Evolutionary conservation across 179 eudicot species (phyloP), one percentile per base, ranked within the genome.

Genomic region (Carnegiea gigantea): DNA sequence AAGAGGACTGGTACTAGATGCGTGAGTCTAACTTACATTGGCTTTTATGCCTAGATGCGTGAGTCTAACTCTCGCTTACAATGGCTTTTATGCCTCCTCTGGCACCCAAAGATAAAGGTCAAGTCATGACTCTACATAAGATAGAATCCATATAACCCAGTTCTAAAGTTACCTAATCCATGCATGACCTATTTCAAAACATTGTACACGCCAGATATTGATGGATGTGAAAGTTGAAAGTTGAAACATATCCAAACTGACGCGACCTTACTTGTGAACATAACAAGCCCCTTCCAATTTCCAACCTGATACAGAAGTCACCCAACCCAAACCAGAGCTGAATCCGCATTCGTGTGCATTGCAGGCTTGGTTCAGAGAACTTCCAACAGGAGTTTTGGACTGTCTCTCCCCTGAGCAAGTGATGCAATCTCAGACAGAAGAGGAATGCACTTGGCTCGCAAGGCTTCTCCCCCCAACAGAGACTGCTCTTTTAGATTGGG

Each of bases 301-400:
- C 12, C 15, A 48, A 20, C 62, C 60, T 18, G 5, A 54, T 1
- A 4, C 62, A 3, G 14, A 38, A 38, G 43, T 7, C 6, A 6
- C 21, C 62, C 20, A 18, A 54, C 8, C 21, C n/a, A 20, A 54
- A 54, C 62, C 23, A 54, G 6, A 17, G 2, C 18, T 53, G 51
- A 51, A 53, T 80, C 1, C 23, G 51, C 57, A 53, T 77, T 72
- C 59, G 2, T 70, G 21, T 77, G 30, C 21, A 54, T n/a, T 46
- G 28, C 80, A 97, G 99, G 97, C 99, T 80, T 97, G 99, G 99
- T 95, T 97, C 76, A 89, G 99, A 84, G 98, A 97, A 82, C 91
- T 97, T 13, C 98, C 99, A n/a, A 88, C 82, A 28, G 99, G 98
- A 38, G 78, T 97, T 33, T 82, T 97, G 85, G 99, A 97, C 71